A percentile compares a stretch with the other conserved stretches of the same genome.
Conservation (phyloP, 257 asterid genomes). For the Primulina eburnea region DNA sequence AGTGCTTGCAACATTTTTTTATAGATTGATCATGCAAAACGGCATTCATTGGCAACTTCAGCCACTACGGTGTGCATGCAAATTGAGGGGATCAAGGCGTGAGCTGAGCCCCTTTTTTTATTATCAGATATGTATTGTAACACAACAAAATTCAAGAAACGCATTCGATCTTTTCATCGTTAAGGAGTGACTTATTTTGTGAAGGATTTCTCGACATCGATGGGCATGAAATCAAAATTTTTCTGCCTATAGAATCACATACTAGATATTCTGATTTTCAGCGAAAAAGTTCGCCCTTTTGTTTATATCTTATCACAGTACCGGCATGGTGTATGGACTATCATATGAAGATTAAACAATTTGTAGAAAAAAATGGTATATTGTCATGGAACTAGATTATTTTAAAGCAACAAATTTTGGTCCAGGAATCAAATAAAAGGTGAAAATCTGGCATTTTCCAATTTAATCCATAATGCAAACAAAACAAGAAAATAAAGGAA, state of each 20-base stretch:
- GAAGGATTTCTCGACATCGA: too few species aligned
- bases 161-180: too few species aligned
- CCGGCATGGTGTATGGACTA: neutral
- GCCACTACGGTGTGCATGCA: conserved; percentile 9
- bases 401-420: neutral
- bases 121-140: neutral
- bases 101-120: neutral
- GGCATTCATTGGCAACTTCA: conserved; percentile 1
- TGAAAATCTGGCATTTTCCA: neutral
- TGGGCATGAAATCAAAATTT: too few species aligned
- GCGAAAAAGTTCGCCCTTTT: too few species aligned
- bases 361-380: neutral
- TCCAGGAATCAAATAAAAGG: neutral
- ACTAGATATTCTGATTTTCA: too few species aligned
- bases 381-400: neutral
- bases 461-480: neutral
- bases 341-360: too few species aligned
- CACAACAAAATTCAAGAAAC: neutral
- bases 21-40: neutral
- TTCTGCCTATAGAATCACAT: too few species aligned
- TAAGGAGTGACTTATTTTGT: too few species aligned
- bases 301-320: too few species aligned
- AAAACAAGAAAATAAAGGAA: neutral
- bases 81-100: conserved; percentile 9
- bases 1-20: neutral